These are phyloP conservation scores for Immersiella caudata DNA, from an alignment of 495 filamentous ascomycete genomes.

Conservation along the genomic window DNA sequence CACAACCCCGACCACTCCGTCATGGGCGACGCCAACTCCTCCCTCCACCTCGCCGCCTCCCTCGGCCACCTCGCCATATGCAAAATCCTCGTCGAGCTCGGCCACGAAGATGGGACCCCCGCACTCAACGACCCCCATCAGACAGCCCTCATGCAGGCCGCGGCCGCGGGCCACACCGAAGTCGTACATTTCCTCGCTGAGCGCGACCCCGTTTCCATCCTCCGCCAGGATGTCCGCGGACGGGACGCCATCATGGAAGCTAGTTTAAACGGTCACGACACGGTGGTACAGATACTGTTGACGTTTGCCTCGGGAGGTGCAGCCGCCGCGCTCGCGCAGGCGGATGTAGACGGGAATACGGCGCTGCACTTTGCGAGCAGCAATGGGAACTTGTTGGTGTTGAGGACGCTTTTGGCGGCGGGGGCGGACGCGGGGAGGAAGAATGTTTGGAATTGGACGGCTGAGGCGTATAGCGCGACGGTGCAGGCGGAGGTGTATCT, in stretches of 20 bases:
- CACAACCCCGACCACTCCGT: conserved; percentile 68
- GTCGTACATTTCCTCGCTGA: conserved; percentile 62
- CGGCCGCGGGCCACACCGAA: conserved; percentile 58
- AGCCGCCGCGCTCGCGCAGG: conserved; percentile 48
- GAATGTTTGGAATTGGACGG: conserved; percentile 74
- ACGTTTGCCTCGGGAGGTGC: conserved; percentile 54
- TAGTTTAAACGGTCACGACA: conserved; percentile 58
- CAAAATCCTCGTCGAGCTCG: conserved; percentile 53
- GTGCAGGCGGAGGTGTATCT: conserved; percentile 78
- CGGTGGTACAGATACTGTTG: conserved; percentile 61
- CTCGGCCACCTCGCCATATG: conserved; percentile 68
- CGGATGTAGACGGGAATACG: conserved; percentile 72
- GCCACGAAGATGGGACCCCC: conserved; percentile 62
- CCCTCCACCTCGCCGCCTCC: conserved; percentile 72
- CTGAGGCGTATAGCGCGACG: conserved; percentile 71
- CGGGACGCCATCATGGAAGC: conserved; percentile 62
- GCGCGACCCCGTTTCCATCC: conserved; percentile 45
- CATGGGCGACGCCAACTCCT: conserved; percentile 65
- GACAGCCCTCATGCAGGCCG: conserved; percentile 70
- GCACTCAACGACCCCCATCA: conserved; percentile 71
- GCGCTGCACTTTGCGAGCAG: conserved; percentile 70
- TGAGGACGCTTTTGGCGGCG: conserved; percentile 67
- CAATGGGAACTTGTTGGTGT: conserved; percentile 70
- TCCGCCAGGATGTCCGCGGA: conserved; percentile 58
- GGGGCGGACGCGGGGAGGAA: conserved; percentile 66